Base-by-base conservation (phyloP, 805 yeast species). In the Suhomyces sp. region DNA sequence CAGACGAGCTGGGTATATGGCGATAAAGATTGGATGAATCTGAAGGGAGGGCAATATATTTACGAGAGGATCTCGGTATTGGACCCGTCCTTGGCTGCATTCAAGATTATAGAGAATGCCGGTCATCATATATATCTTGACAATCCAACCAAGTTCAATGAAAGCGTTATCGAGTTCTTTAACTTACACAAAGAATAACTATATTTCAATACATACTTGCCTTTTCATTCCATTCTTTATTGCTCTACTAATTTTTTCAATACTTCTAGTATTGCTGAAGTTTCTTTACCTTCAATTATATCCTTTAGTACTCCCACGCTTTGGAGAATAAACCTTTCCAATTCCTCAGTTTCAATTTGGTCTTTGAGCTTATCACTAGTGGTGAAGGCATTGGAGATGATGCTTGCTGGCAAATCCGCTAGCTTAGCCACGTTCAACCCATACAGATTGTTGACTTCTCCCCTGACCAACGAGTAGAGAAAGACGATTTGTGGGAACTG, bases 341-440 rank as follows among this genome's bases (percentile, higher is more conserved):
- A 13, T 7, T 40, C 17, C 24, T 49, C 47, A 43, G 59, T 57
- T 54, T 71, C 77, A 6, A 68, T 59, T 25, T 57, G 57, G 3
- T 52, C 44, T 55, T 65, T 69, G 60, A 71, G 54, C 27, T 55
- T 55, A 47, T 67, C 68, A 9, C 84, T 73, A 15, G 72, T 62
- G 17, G 49, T 46, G 45, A 57, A 68, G 0, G 89, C 89, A 3
- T 63, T 59, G 1, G 68, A 64, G 4, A 84, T 72, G 6, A 86
- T 70, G 1, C 60, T 62, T 3, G 59, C 61, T 0, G 85, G 82
- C 1, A 91, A 67, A 0, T 82, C 81, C 0, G 97, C 94, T 52
- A 90, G 61, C 53, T 82, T 78, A 0, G 97, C 97, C 37, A 89
- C 96, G 62, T 91, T 89, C 33, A 92, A 72, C 1, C 97, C 97